phyloP scores from a whole-genome alignment of 2,329 filamentous ascomycete genomes.

The Alternaria gansuensis region DNA sequence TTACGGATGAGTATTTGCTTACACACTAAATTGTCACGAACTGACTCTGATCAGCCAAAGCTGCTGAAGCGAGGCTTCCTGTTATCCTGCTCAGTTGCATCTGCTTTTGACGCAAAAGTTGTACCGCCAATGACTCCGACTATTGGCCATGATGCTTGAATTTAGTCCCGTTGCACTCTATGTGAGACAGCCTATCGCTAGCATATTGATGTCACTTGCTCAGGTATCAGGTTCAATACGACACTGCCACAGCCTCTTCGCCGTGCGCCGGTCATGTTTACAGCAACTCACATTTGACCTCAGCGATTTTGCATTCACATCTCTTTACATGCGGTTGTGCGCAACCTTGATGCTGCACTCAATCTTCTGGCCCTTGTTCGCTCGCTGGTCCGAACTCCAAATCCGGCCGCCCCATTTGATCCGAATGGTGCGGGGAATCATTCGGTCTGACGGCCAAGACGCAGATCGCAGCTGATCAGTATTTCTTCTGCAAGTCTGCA shows the following conservation, averaged over 20 bases:
- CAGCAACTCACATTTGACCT: background rate
- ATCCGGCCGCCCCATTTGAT: slow-evolving; percentile 8
- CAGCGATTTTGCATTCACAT: background rate
- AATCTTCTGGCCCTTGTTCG: background rate
- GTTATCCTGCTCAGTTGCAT: background rate
- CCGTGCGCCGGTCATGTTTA: slow-evolving; percentile 6
- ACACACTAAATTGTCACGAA: background rate
- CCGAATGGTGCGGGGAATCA: slow-evolving; percentile 24
- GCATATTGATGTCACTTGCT: slow-evolving; percentile 22
- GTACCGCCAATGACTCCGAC: slow-evolving; percentile 1
- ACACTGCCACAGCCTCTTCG: slow-evolving; percentile 21
- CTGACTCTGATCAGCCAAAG: background rate
- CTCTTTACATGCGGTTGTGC: background rate
- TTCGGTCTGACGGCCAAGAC: slow-evolving; percentile 22
- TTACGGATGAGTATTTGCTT: background rate
- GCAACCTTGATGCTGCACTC: background rate
- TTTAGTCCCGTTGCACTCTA: slow-evolving; percentile 4
- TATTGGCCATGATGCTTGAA: slow-evolving; percentile 20
- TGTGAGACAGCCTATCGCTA: slow-evolving; percentile 18
- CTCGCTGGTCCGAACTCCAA: background rate
- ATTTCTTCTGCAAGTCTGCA: slow-evolving; percentile 21
- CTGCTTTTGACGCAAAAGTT: slow-evolving; percentile 2
- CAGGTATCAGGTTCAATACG: slow-evolving; percentile 6
- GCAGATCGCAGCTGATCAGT: slow-evolving; percentile 22
- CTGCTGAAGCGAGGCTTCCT: slow-evolving; percentile 10